Base-by-base conservation (phyloP, 1,139 yeast species). In the Candida sanyaensis region DNA sequence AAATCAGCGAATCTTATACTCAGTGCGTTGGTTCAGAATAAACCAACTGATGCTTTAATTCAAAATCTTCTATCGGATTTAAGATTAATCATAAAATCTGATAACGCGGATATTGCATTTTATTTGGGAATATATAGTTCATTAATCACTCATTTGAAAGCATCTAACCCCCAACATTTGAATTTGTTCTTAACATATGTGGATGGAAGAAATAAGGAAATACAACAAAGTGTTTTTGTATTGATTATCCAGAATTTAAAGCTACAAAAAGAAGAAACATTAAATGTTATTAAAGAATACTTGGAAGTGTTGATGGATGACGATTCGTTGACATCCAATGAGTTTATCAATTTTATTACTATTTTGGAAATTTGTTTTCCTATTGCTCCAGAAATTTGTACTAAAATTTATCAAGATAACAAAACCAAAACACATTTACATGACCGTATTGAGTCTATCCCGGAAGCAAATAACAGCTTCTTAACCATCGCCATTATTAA, bases 171-270 rank as follows among this genome's bases (percentile, higher is more conserved):
- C 7, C 58, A 58, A 23, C 73, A 69, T 50, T 42, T 69, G 12
- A 57, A 57, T 8, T 50, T 64, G 5, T 56, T 70, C 32, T 53
- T 70, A 8, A 46, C 52, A 1, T 59, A 51, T 26, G 52, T 69
- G 36, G 55, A 52, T 29, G 65, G 65, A 1, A 47, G 48, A 8
- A 33, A 50, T 12, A 50, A 53, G 12, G 50, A 52, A 23, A 29
- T 52, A 6, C 52, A 55, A n/a, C 61, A 69, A 2, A 44, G 57
- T 10, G 53, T 66, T 3, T 50, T 70, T 29, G 55, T 69, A 27
- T 57, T 71, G 5, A 49, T 64, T 3, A 59, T 71, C 4, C 66
- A 62, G 33, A 53, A 55, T 37, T 50, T 68, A 32, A 63, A 66
- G 46, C 24, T 52, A 2, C 50, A 59, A 27, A 56, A 57, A 17